Evolutionary conservation across 306 rosid species (phyloP), one percentile per base, ranked within the genome.

Genomic region (Astragalus glycyphyllos): DNA sequence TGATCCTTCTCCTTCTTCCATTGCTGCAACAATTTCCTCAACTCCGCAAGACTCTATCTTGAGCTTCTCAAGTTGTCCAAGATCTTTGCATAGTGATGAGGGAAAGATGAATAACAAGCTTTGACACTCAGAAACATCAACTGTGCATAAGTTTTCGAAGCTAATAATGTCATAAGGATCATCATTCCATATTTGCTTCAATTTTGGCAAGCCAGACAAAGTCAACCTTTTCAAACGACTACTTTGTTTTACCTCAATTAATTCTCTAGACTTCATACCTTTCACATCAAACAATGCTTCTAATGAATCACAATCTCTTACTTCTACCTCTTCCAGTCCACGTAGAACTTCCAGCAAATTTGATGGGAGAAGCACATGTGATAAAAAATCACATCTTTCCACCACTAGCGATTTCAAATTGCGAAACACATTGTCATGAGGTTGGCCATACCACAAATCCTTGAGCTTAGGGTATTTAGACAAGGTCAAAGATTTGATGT

Each of bases 221-320:
- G 23, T 20, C 23, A 20, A 20, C 2, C 23, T 20, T 20, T 20
- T 20, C 23, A 20, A 20, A 2, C 2, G 23, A 20, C 1, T 2
- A 20, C 23, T 20, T 20, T 20, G 23, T 20, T 20, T 20, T 20
- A 20, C 23, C 2, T 20, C 23, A 2, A 5, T 23, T 55, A n/a
- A n/a, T n/a, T 12, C 15, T 1, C 4, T 26, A 26, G 60, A 26
- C 1, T 55, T 55, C n/a, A 11, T 55, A 10, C 8, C 60, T 20
- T 55, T 26, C 60, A 55, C 38, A 55, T 55, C 71, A 48, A 66
- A 66, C 15, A 66, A 9, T 1, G 58, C 2, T 48, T 29, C 58
- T 32, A 66, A 46, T 8, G 71, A 66, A 48, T 66, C 71, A 66
- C 71, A 66, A 14, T 66, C 14, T 14, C 11, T 31, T 13, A 66